Percentiles rank a stretch among this genome's conserved stretches.
phyloP scores from a whole-genome alignment of 768 basidiomycete species.

The Leccinellum albellum region DNA sequence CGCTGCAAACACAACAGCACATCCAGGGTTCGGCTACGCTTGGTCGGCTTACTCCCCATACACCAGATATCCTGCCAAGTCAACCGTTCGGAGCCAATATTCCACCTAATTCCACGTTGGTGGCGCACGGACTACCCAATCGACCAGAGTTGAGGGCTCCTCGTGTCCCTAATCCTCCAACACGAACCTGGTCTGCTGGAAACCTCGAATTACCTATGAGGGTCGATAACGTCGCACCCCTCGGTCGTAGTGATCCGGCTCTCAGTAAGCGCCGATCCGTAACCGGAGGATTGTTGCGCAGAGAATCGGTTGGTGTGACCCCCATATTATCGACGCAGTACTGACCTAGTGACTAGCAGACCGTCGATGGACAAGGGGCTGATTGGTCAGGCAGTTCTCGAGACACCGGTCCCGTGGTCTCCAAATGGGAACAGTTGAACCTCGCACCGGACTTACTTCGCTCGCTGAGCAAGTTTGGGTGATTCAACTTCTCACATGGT shows the following conservation, averaged over 20 bases:
- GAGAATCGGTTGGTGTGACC: slow-evolving; percentile 69
- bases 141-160: slow-evolving; percentile 62
- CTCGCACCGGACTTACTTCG: slow-evolving; percentile 84
- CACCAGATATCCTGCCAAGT: slow-evolving; percentile 45
- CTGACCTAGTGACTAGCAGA: slow-evolving; percentile 35
- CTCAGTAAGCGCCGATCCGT: slow-evolving; percentile 78
- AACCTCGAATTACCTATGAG: slow-evolving; percentile 71
- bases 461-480: slow-evolving; percentile 93
- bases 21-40: slow-evolving; percentile 44
- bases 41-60: slow-evolving; percentile 31
- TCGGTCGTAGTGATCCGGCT: slow-evolving; percentile 37
- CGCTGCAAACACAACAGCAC: slow-evolving; percentile 71
- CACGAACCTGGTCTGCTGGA: slow-evolving; percentile 84
- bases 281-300: slow-evolving; percentile 55
- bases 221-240: slow-evolving; percentile 36
- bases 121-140: slow-evolving; percentile 61
- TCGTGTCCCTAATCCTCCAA: slow-evolving; percentile 65
- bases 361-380: slow-evolving; percentile 54
- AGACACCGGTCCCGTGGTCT: slow-evolving; percentile 75
- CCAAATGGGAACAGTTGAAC: slow-evolving; percentile 94
- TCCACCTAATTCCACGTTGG: slow-evolving; percentile 35
- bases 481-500: slow-evolving; percentile 29
- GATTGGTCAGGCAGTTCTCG: slow-evolving; percentile 54
- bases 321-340: slow-evolving; percentile 6
- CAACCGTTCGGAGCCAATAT: slow-evolving; percentile 36